phyloP scores from a whole-genome alignment of 148 eudicot species.

The Rhododendron williamsianum region DNA sequence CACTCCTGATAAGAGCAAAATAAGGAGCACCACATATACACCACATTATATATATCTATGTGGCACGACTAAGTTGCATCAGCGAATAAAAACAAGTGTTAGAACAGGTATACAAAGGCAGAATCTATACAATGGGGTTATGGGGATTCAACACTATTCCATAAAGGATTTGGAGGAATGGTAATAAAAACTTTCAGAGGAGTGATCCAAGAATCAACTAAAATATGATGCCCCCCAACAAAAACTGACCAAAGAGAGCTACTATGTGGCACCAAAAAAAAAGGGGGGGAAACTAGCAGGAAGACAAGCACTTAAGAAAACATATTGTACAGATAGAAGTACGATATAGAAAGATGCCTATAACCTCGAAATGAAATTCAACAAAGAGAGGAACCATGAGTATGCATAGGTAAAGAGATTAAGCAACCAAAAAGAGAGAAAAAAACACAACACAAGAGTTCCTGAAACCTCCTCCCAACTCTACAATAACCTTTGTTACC shows the following conservation, averaged over 20 bases:
- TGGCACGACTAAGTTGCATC: neutral
- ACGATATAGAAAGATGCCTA: neutral
- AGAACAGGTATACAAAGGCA: neutral
- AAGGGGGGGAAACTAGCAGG: neutral
- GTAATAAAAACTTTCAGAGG: neutral
- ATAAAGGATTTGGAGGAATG: neutral
- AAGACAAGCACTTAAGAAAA: neutral
- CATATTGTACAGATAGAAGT: neutral
- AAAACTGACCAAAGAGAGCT: neutral
- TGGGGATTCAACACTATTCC: neutral
- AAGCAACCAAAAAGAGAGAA: neutral
- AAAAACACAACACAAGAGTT: neutral
- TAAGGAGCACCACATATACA: neutral
- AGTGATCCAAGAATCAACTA: neutral
- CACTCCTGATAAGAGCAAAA: neutral
- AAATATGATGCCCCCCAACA: neutral
- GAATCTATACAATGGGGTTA: neutral
- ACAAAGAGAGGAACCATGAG: neutral
- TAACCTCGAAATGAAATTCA: neutral
- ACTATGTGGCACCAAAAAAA: neutral
- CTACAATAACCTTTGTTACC: neutral
- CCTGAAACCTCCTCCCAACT: neutral
- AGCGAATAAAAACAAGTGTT: neutral
- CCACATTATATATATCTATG: neutral
- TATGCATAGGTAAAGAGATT: neutral